Conservation (phyloP, 306 rosid species). For the Crataegus laevigata region DNA sequence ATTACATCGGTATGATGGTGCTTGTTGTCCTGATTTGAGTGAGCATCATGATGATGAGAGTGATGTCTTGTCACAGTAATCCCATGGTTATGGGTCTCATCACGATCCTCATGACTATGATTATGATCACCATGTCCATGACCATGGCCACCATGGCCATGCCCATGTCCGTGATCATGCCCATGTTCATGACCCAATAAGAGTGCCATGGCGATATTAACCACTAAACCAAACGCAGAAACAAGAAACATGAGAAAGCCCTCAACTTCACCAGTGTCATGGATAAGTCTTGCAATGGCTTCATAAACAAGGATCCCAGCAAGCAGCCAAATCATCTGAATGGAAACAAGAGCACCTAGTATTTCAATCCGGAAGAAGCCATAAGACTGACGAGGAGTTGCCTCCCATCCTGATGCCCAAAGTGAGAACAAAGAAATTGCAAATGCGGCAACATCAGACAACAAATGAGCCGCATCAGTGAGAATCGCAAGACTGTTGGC, state of each 20-base stretch:
- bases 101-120: constrained; percentile 15
- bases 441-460: constrained; percentile 60
- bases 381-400: constrained; percentile 57
- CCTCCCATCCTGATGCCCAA: constrained; percentile 68
- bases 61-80: not conserved
- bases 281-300: constrained; percentile 40
- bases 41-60: constrained; percentile 14
- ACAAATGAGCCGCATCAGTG: constrained; percentile 58
- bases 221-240: constrained; percentile 50
- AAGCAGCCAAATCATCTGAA: constrained; percentile 68
- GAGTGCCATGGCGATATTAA: constrained; percentile 48
- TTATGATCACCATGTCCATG: constrained; percentile 22
- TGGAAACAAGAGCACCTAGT: constrained; percentile 54
- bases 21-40: not conserved
- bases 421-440: constrained; percentile 52
- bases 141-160: constrained; percentile 1
- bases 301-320: constrained; percentile 59
- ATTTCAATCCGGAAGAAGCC: constrained; percentile 59
- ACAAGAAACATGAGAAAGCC: constrained; percentile 52
- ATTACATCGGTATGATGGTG: constrained; percentile 16
- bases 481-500: constrained; percentile 66
- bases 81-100: constrained; percentile 8
- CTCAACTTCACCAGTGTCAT: constrained; percentile 43
- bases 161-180: constrained; percentile 28
- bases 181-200: constrained; percentile 48